These are phyloP conservation scores for Galerina sulciceps DNA, from an alignment of 768 basidiomycete species.

Conservation along the genomic window DNA sequence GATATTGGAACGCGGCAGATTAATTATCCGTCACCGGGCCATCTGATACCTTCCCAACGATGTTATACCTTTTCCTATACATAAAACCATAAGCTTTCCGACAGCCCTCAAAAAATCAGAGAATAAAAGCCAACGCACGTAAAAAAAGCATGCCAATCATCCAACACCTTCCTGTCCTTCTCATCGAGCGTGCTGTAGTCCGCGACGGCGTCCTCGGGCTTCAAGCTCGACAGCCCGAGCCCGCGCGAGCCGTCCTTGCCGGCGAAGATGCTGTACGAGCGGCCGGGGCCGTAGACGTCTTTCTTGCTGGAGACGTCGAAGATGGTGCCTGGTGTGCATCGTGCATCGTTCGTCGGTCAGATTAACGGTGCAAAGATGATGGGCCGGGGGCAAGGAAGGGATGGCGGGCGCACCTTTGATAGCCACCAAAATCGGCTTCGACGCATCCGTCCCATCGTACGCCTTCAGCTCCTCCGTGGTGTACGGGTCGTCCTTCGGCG, in stretches of 20 bases:
- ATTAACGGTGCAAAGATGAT: no score
- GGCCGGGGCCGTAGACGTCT: slow-evolving; percentile 88
- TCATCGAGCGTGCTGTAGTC: slow-evolving; percentile 82
- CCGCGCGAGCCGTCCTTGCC: slow-evolving; percentile 93
- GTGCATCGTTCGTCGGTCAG: no score
- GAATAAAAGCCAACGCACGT: slow-evolving; percentile 66
- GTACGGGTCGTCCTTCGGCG: slow-evolving; percentile 81
- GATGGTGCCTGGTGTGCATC: slow-evolving; percentile 83
- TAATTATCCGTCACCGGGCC: background rate
- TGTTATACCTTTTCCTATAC: slow-evolving; percentile 81
- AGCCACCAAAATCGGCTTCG: slow-evolving; percentile 84
- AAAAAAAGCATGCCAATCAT: slow-evolving; percentile 93
- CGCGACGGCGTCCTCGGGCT: slow-evolving; percentile 81
- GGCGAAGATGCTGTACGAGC: slow-evolving; percentile 84
- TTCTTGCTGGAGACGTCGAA: slow-evolving; percentile 88
- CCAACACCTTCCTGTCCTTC: slow-evolving; percentile 75
- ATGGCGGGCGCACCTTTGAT: slow-evolving; percentile 72
- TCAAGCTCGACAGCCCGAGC: slow-evolving; percentile 88
- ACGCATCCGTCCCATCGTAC: slow-evolving; percentile 70
- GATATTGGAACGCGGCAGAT: no score
- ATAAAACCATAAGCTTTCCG: background rate
- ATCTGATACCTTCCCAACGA: slow-evolving; percentile 47
- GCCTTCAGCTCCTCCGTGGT: slow-evolving; percentile 67
- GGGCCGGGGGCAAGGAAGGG: background rate
- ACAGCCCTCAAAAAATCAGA: background rate